phyloP scores from a whole-genome alignment of 2,329 filamentous ascomycete species.

The Fusarium luffae region DNA sequence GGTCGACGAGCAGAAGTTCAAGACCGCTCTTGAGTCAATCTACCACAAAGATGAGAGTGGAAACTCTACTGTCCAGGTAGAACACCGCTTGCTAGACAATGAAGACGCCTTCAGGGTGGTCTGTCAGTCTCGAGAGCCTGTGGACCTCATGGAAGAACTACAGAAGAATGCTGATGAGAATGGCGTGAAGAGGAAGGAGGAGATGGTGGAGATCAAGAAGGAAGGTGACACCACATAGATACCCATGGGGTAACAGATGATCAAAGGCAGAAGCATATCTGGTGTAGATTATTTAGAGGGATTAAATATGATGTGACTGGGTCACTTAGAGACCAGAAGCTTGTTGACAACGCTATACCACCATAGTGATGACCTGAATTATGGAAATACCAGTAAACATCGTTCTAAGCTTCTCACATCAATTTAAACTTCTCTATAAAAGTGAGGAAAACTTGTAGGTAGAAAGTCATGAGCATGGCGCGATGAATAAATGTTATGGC shows the following conservation, averaged over 20 bases:
- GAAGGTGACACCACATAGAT: background rate
- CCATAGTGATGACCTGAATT: background rate
- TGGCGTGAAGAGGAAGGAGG: background rate
- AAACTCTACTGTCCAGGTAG: background rate
- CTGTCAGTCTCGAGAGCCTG: background rate
- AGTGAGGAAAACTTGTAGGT: background rate
- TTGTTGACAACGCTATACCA: background rate
- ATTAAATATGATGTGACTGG: background rate
- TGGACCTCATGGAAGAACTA: background rate
- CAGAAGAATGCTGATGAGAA: background rate
- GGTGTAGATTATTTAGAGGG: background rate
- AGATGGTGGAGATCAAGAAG: background rate
- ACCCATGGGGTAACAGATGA: background rate
- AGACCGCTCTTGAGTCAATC: background rate
- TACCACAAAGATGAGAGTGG: background rate
- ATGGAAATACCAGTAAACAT: too few species aligned
- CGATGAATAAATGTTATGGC: background rate
- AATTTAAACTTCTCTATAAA: background rate
- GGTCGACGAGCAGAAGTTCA: background rate
- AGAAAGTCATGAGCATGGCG: background rate
- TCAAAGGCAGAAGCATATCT: background rate
- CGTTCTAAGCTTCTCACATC: too few species aligned
- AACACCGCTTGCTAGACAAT: too few species aligned
- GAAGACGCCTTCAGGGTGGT: background rate
- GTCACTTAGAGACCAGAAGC: background rate